phyloP scores from a whole-genome alignment of 169 alveolate species.

The Plasmodium vivax region DNA sequence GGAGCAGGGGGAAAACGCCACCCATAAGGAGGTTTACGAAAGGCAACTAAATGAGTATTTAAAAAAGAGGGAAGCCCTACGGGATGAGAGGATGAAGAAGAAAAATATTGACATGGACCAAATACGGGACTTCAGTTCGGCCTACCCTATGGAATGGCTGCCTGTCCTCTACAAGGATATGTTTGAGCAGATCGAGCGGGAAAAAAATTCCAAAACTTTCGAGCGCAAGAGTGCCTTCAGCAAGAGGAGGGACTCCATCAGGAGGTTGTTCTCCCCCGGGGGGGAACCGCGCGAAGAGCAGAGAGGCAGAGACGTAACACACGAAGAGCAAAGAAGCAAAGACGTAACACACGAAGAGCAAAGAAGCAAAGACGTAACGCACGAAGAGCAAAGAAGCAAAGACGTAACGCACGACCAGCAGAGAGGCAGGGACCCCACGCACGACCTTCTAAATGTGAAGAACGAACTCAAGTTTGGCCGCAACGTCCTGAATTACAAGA shows the following conservation, averaged over 20 bases:
- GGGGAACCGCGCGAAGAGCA: too few relatives aligned
- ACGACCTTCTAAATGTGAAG: not conserved
- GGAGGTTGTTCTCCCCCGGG: slow-evolving; percentile 9
- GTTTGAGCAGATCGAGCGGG: slow-evolving; percentile 71
- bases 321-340: too few relatives aligned
- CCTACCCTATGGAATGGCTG: slow-evolving; percentile 84
- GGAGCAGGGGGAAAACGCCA: slow-evolving; percentile 80
- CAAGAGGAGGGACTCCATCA: slow-evolving; percentile 34
- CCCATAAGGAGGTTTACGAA: slow-evolving; percentile 84
- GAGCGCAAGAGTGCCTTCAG: not conserved
- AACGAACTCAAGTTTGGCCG: slow-evolving; percentile 51
- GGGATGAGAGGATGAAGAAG: slow-evolving; percentile 78
- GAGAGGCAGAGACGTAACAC: too few relatives aligned
- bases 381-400: not conserved
- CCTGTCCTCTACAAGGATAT: slow-evolving; percentile 83
- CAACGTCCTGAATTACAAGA: slow-evolving; percentile 47
- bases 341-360: too few relatives aligned
- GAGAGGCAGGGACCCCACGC: not conserved
- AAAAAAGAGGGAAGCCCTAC: slow-evolving; percentile 66
- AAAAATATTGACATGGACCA: slow-evolving; percentile 81
- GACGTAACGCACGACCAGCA: not conserved
- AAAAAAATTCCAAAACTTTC: slow-evolving; percentile 5
- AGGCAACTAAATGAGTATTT: slow-evolving; percentile 76
- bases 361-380: too few relatives aligned
- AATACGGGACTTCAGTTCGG: slow-evolving; percentile 83